Evolutionary conservation across 768 basidiomycete species (phyloP), one percentile per base, ranked within the genome.

Genomic region (Kwoniella newhampshirensis): DNA sequence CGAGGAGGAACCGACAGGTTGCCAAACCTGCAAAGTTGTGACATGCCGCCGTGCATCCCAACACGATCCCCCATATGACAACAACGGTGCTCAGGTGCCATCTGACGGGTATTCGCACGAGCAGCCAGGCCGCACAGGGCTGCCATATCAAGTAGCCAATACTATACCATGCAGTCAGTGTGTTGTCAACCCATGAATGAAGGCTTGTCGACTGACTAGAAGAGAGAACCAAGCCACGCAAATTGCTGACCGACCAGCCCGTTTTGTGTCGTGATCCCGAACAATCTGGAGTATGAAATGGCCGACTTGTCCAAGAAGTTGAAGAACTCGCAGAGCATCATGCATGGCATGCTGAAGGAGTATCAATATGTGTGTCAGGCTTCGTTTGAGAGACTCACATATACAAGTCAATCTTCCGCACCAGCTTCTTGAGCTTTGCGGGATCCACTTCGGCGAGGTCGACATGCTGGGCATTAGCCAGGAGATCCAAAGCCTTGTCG

Each of bases 191-290:
- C 56, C 60, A 12, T n/a, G n/a, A n/a, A n/a, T n/a, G n/a, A n/a
- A n/a, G n/a, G n/a, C n/a, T n/a, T n/a, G 48, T 30, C 41, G 37
- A 51, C 20, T 25, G 17, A 37, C 49, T 42, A 42, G 41, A 42
- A 42, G 41, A 42, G 18, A 9, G 37, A 58, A 39, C 46, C 42
- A 20, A 57, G 27, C 48, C 47, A 59, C 21, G 32, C 37, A 30
- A 51, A 63, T 20, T 59, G 28, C 45, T 59, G 57, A 4, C 57
- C 58, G 9, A 40, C 30, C 15, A 62, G 57, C 13, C 49, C 46
- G 12, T 49, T 53, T 18, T 59, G 56, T 11, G 18, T 7, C 5
- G 30, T 5, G n/a, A 61, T 20, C n/a, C 54, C 55, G 41, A 25
- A 57, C 20, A 51, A 20, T 2, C 28, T 47, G 17, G 47, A 32